Evolutionary conservation across 208 protist species (phyloP).

Genomic region (Naegleria fowleri): DNA sequence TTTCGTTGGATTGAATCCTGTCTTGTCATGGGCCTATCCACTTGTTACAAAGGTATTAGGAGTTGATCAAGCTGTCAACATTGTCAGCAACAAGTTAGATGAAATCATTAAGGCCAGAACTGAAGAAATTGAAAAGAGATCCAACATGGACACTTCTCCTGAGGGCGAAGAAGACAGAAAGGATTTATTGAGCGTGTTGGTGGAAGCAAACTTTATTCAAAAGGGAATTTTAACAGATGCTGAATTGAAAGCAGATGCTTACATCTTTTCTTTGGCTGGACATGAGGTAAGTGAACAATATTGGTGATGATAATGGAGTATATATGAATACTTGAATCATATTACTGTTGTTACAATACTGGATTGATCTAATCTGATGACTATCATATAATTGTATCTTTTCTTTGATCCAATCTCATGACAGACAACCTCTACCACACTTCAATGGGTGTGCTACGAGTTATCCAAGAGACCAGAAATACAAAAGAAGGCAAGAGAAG

Average conservation of each 20-base stretch:
- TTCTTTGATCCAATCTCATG: too few species aligned
- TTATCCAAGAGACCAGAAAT: background rate
- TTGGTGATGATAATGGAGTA: too few species aligned
- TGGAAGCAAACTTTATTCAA: background rate
- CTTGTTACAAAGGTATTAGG: background rate
- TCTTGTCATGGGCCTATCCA: background rate
- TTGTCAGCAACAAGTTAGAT: background rate
- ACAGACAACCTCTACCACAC: background rate
- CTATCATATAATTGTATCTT: too few species aligned
- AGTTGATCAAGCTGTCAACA: background rate
- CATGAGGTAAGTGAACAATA: background rate
- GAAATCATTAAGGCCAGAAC: background rate
- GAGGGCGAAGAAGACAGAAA: background rate
- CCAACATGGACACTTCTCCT: too few species aligned
- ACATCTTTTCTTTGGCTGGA: background rate
- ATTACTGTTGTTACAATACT: too few species aligned
- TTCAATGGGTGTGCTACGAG: background rate
- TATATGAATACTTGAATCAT: too few species aligned
- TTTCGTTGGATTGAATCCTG: background rate
- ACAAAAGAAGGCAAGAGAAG: background rate
- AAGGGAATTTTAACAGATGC: background rate
- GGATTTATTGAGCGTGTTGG: background rate
- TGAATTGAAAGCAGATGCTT: background rate
- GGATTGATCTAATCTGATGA: too few species aligned
- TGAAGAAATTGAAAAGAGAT: background rate